A percentile compares a stretch with the other conserved stretches of the same genome.
These are phyloP conservation scores for Physcomitrium patens DNA, from an alignment of 225 moss, liverwort and hornwort genomes.

Conservation along the genomic window DNA sequence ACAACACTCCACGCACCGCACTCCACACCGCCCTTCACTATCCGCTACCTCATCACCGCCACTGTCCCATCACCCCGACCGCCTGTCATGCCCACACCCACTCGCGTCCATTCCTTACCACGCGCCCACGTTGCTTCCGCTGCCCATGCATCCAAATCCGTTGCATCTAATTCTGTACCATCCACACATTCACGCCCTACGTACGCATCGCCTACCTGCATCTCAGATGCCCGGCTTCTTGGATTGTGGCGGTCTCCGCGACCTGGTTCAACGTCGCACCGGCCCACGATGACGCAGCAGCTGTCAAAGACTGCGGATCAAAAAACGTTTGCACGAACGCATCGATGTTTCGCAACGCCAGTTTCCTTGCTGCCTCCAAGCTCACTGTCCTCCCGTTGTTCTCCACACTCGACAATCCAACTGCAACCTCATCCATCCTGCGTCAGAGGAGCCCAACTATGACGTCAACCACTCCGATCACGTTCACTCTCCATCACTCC, in stretches of 20 bases:
- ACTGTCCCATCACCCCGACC: no score
- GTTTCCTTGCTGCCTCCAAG: constrained; percentile 66
- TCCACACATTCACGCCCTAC: no score
- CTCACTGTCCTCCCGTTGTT: constrained; percentile 55
- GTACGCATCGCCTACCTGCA: constrained; percentile 64
- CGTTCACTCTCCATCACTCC: neutral
- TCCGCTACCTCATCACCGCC: no score
- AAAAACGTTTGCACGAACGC: constrained; percentile 87
- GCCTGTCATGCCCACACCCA: no score
- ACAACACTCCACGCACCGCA: no score
- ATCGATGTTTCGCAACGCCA: constrained; percentile 87
- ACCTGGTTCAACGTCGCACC: constrained; percentile 63
- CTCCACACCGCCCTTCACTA: no score
- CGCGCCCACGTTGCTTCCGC: no score
- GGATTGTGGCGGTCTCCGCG: constrained; percentile 86
- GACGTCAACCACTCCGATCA: constrained; percentile 7
- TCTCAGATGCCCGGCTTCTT: constrained; percentile 90
- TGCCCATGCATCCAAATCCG: no score
- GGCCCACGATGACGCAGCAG: constrained; percentile 82
- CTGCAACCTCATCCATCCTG: constrained; percentile 90
- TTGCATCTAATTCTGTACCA: no score
- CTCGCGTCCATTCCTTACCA: no score
- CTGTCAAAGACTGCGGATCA: constrained; percentile 69
- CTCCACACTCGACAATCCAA: constrained; percentile 56
- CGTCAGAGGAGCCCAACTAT: constrained; percentile 1